These are phyloP conservation scores for Lagerstroemia speciosa DNA, from an alignment of 345 rosid species.

Conservation along the genomic window DNA sequence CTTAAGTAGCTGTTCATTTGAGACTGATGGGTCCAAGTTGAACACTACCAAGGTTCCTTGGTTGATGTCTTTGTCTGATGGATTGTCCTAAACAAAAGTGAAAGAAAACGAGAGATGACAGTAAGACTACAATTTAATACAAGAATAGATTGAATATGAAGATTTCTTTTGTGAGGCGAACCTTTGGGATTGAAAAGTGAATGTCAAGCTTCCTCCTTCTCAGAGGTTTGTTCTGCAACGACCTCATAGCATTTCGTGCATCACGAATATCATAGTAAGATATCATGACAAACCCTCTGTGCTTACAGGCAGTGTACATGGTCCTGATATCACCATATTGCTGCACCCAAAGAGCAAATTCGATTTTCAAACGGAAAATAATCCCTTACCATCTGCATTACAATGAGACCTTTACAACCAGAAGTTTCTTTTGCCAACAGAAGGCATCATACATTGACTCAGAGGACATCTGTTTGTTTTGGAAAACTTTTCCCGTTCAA, in stretches of 20 bases:
- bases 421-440: background rate
- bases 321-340: constrained; percentile 92
- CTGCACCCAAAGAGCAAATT: constrained; percentile 26
- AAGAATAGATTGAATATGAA: background rate
- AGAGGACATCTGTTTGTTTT: background rate
- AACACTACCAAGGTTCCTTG: constrained; percentile 93
- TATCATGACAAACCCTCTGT: constrained; percentile 95
- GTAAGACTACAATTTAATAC: background rate
- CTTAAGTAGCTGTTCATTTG: constrained; percentile 76
- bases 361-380: background rate
- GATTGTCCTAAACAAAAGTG: constrained; percentile 54
- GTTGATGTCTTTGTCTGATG: constrained; percentile 88
- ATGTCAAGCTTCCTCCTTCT: constrained; percentile 85
- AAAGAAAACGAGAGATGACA: background rate
- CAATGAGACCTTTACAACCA: background rate
- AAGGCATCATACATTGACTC: background rate
- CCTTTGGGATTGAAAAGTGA: constrained; percentile 98
- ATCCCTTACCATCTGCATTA: background rate
- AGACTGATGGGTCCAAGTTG: constrained; percentile 81
- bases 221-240: constrained; percentile 80
- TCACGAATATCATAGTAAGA: constrained; percentile 88
- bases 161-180: constrained; percentile 6
- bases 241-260: constrained; percentile 91
- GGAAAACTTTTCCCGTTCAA: background rate
- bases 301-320: constrained; percentile 89